Conservation (phyloP, 2,329 filamentous ascomycete genomes). For the Ophiocordyceps australis region DNA sequence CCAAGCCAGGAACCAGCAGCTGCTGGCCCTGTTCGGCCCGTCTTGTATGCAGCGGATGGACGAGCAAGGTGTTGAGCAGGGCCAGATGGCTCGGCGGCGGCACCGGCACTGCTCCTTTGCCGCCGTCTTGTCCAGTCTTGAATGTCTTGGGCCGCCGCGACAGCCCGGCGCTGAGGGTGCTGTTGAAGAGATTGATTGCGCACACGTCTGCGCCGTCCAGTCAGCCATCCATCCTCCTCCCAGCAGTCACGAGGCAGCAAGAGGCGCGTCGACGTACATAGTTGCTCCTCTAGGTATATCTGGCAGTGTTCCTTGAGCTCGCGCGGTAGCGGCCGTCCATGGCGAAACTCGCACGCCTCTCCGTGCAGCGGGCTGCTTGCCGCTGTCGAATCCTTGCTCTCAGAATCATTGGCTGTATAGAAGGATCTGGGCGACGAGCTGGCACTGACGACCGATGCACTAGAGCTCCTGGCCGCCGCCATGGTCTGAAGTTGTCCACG, state of each 20-base stretch:
- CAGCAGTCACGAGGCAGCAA: no score
- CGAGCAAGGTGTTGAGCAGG: slow-evolving; percentile 61
- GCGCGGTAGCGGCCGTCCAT: slow-evolving; percentile 36
- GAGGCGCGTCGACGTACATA: slow-evolving; percentile 29
- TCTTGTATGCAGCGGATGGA: slow-evolving; percentile 67
- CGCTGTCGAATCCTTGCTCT: slow-evolving; percentile 12
- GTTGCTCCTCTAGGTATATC: slow-evolving; percentile 58
- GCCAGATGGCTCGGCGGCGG: slow-evolving; percentile 59
- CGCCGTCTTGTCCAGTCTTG: no score
- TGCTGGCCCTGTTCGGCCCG: slow-evolving; percentile 44
- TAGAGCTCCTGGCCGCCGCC: not conserved
- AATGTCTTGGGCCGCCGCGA: slow-evolving; percentile 8
- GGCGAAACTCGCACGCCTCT: slow-evolving; percentile 24
- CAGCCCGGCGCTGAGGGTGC: slow-evolving; percentile 37
- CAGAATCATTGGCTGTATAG: slow-evolving; percentile 14
- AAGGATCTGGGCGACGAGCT: slow-evolving; percentile 15
- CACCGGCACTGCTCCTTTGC: slow-evolving; percentile 38
- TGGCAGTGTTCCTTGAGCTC: slow-evolving; percentile 48
- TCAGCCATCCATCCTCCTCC: no score
- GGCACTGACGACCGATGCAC: slow-evolving; percentile 4
- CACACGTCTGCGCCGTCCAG: slow-evolving; percentile 14
- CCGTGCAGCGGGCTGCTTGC: slow-evolving; percentile 15
- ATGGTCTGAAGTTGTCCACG: not conserved
- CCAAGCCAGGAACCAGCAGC: slow-evolving; percentile 42
- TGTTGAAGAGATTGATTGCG: slow-evolving; percentile 45